A percentile compares a stretch with the other conserved stretches of the same genome.
These are phyloP conservation scores for Gynandropsis gynandra DNA, from an alignment of 345 rosid genomes.

Conservation along the genomic window DNA sequence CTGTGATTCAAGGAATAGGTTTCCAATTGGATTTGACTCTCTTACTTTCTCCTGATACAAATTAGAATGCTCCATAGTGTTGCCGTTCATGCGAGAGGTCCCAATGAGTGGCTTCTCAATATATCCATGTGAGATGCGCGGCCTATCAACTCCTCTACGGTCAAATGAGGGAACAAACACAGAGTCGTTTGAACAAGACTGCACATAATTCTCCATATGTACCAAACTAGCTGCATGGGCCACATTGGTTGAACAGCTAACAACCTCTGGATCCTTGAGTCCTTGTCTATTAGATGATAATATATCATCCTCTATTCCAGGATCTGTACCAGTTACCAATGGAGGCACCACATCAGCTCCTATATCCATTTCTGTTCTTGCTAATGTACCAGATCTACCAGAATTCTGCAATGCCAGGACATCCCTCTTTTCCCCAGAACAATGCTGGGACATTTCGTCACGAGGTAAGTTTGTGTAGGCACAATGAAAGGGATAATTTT, in stretches of 20 bases:
- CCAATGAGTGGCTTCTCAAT: slow-evolving; percentile 29
- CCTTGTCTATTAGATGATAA: slow-evolving; percentile 66
- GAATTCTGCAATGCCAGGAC: slow-evolving; percentile 24
- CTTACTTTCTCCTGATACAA: slow-evolving; percentile 30
- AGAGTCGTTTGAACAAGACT: slow-evolving; percentile 40
- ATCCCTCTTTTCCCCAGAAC: slow-evolving; percentile 30
- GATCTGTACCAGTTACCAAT: slow-evolving; percentile 17
- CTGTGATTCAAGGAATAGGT: slow-evolving; percentile 2
- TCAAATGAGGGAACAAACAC: slow-evolving; percentile 34
- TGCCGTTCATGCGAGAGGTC: slow-evolving; percentile 33
- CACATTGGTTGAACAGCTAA: slow-evolving; percentile 35
- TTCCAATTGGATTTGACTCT: slow-evolving; percentile 28
- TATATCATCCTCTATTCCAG: slow-evolving; percentile 62
- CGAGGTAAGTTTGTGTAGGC: slow-evolving; percentile 32
- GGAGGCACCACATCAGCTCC: slow-evolving; percentile 24
- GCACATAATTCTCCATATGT: slow-evolving; percentile 33
- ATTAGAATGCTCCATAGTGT: slow-evolving; percentile 27
- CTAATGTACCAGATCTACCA: slow-evolving; percentile 26
- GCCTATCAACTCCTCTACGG: slow-evolving; percentile 27
- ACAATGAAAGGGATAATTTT: slow-evolving; percentile 29
- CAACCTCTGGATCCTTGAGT: slow-evolving; percentile 68
- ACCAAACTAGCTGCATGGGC: slow-evolving; percentile 36
- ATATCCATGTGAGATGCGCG: slow-evolving; percentile 38
- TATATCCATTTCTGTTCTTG: slow-evolving; percentile 29
- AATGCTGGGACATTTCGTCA: slow-evolving; percentile 23